Conservation (phyloP, 2,329 filamentous ascomycete species). For the Epicoccum sorghinum region DNA sequence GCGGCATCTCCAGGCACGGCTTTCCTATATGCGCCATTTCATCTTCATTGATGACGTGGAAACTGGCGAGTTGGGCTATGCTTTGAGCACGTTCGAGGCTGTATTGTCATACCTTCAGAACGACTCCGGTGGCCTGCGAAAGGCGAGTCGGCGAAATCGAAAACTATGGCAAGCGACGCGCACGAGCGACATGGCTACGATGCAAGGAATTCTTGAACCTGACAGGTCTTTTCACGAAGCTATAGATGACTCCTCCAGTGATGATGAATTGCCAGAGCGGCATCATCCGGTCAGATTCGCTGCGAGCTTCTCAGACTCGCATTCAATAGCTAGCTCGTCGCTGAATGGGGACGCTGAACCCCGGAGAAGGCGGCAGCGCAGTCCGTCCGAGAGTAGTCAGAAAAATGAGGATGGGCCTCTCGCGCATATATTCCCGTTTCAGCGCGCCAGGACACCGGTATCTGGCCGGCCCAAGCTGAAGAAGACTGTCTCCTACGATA, state of each 20-base stretch:
- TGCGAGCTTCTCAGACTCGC: conserved; percentile 38
- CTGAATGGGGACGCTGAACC: conserved; percentile 38
- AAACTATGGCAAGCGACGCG: conserved; percentile 85
- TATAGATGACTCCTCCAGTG: conserved; percentile 33
- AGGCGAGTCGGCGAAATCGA: conserved; percentile 84
- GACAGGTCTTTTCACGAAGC: conserved; percentile 53
- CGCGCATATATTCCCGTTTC: conserved; percentile 90
- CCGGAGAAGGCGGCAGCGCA: conserved; percentile 27
- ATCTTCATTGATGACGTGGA: conserved; percentile 98
- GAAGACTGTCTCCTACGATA: conserved; percentile 83
- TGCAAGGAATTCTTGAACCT: conserved; percentile 81
- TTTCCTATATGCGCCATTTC: conserved; percentile 96
- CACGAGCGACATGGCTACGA: conserved; percentile 74
- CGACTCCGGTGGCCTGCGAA: conserved; percentile 81
- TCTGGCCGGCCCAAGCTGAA: conserved; percentile 65
- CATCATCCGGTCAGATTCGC: conserved; percentile 41
- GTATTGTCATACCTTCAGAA: conserved; percentile 85
- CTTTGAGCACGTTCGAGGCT: conserved; percentile 92
- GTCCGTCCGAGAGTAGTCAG: conserved; percentile 25
- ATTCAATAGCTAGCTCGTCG: conserved; percentile 34
- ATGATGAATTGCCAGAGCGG: conserved; percentile 31
- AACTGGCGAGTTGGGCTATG: conserved; percentile 93
- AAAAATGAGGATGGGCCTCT: conserved; percentile 55
- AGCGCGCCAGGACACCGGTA: conserved; percentile 63
- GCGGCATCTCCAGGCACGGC: conserved; percentile 81